These are phyloP conservation scores for Suzukiozyma palmioleophila DNA, from an alignment of 1,139 yeast species.

Conservation along the genomic window DNA sequence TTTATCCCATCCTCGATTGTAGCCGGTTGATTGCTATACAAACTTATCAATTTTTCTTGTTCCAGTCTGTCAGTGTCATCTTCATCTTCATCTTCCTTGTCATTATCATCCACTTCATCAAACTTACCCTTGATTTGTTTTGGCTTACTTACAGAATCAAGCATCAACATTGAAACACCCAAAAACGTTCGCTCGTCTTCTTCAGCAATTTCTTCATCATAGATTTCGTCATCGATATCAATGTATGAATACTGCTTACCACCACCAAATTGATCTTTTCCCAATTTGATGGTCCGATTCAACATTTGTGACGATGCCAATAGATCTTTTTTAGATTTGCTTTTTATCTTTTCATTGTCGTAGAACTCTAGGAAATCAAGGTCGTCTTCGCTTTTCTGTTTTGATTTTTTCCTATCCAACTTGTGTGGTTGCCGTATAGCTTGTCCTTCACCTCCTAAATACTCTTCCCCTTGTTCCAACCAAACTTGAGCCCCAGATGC, in stretches of 20 bases:
- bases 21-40: conserved; percentile 82
- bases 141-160: conserved; percentile 9
- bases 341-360: conserved; percentile 3
- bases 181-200: conserved; percentile 11
- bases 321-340: conserved; percentile 4
- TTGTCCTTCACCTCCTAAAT: conserved; percentile 65
- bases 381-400: conserved; percentile 7
- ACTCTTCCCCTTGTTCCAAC: conserved; percentile 75
- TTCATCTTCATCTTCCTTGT: conserved; percentile 15
- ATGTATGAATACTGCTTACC: conserved; percentile 25
- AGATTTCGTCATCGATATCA: conserved; percentile 21
- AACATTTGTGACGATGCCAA: conserved; percentile 11
- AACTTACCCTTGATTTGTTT: conserved; percentile 8
- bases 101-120: conserved; percentile 19
- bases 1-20: conserved; percentile 66
- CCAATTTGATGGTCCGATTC: conserved; percentile 14
- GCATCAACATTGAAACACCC: conserved; percentile 13
- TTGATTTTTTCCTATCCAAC: conserved; percentile 3
- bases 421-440: conserved; percentile 24
- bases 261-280: conserved; percentile 19
- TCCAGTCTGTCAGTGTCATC: conserved; percentile 27
- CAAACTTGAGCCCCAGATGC: conserved; percentile 87
- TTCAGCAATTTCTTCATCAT: conserved; percentile 16
- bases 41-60: conserved; percentile 54
- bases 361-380: conserved; percentile 5